phyloP scores from a whole-genome alignment of 345 rosid genomes.

The Rhodomyrtus tomentosa region DNA sequence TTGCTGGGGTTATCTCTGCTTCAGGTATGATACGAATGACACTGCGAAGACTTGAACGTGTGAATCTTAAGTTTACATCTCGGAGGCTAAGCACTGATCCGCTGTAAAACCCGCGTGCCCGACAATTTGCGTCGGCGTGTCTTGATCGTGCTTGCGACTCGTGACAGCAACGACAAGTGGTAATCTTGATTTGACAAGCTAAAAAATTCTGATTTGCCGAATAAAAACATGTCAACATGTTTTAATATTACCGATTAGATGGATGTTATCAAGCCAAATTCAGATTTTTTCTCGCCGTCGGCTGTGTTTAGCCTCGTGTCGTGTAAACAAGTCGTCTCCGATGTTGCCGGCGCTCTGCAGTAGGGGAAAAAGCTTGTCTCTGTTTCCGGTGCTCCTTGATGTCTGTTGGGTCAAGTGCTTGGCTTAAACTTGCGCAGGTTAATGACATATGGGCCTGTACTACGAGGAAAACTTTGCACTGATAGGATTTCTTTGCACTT shows the following conservation, averaged over 20 bases:
- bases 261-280: not conserved
- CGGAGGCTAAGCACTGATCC: too few relatives aligned
- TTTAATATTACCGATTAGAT: not conserved
- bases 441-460: not conserved
- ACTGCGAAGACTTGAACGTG: not conserved
- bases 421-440: not conserved
- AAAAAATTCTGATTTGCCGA: not conserved
- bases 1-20: constrained; percentile 5
- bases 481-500: not conserved
- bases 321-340: not conserved
- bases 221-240: not conserved
- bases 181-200: not conserved
- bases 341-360: not conserved
- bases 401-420: not conserved
- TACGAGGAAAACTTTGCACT: not conserved
- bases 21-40: constrained; percentile 18
- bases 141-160: not conserved
- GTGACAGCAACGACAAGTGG: not conserved
- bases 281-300: not conserved
- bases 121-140: not conserved
- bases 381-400: not conserved
- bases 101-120: not conserved
- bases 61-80: not conserved
- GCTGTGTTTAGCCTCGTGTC: not conserved
- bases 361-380: not conserved